Conservation (phyloP, 306 rosid genomes). For the Acacia crassicarpa region DNA sequence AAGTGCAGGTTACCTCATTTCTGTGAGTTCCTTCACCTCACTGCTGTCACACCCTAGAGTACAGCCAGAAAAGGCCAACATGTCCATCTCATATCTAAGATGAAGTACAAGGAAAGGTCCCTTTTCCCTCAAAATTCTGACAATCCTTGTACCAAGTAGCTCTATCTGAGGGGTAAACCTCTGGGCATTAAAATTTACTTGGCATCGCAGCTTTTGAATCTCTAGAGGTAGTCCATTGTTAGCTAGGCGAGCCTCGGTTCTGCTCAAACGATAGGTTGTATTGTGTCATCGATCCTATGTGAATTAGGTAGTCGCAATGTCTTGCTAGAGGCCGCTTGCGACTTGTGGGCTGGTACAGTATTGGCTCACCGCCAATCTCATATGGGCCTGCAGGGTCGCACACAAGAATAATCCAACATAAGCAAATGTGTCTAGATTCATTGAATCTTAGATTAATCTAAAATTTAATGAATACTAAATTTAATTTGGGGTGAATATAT, state of each 20-base stretch:
- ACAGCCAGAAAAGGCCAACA: constrained; percentile 96
- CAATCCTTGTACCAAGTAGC: constrained; percentile 71
- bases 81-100: constrained; percentile 98
- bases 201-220: constrained; percentile 81
- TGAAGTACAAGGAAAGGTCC: constrained; percentile 96
- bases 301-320: no score
- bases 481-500: no score
- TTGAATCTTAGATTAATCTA: no score
- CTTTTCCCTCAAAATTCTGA: constrained; percentile 66
- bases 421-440: no score
- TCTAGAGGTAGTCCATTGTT: constrained; percentile 70
- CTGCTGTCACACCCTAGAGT: constrained; percentile 65
- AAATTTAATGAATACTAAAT: no score
- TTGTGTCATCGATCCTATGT: no score
- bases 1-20: constrained; percentile 60
- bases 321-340: no score
- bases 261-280: no score
- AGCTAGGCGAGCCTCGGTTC: constrained; percentile 82
- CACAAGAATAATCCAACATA: no score
- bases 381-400: no score
- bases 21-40: constrained; percentile 77
- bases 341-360: no score
- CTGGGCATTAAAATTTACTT: constrained; percentile 72
- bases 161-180: constrained; percentile 80
- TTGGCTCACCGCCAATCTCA: no score